Evolutionary conservation across 495 filamentous ascomycete genomes (phyloP), one percentile per base, ranked within the genome.

Genomic region (Neurospora africana): DNA sequence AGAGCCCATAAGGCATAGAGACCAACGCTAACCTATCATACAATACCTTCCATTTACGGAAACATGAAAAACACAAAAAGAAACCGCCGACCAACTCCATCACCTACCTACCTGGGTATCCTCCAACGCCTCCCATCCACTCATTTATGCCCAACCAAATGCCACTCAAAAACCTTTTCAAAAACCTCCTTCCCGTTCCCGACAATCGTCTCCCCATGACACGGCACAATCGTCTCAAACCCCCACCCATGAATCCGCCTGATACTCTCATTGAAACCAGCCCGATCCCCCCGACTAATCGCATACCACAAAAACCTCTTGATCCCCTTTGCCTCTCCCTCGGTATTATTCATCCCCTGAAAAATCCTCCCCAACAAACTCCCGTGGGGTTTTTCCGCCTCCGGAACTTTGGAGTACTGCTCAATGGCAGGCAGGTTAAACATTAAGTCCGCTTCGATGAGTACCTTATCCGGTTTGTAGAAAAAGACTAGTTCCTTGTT

Each of bases 161-260:
- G 91, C 94, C 94, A 98, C 75, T 87, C 89, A 83, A 97, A 92
- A 13, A 97, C 86, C 81, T 91, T 92, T 80, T 87, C 82, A 73
- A 93, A 99, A 39, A 95, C 83, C 10, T 83, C 89, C 83, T 93
- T 95, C 37, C 87, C 93, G 43, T 87, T 87, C 23, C 82, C 89
- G 79, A 94, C 91, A 73, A 98, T 90, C 37, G 92, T 89, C 85
- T 99, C 95, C 10, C 95, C 95, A 84, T 99, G 95, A 79, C 94
- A 98, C 2, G 94, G 93, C 77, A 98, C 89, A 73, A 99, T 86
- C 23, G 88, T 91, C 73, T 94, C 90, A 76, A 97, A 94, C 73
- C 95, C 92, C 95, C 95, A 99, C 47, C 76, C 77, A 37, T 86
- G 83, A 74, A 99, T 96, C 73, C 87, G 84, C 74, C 79, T 78